phyloP scores from a whole-genome alignment of 2,329 filamentous ascomycete species.

The Calonectria pseudoturangicola region DNA sequence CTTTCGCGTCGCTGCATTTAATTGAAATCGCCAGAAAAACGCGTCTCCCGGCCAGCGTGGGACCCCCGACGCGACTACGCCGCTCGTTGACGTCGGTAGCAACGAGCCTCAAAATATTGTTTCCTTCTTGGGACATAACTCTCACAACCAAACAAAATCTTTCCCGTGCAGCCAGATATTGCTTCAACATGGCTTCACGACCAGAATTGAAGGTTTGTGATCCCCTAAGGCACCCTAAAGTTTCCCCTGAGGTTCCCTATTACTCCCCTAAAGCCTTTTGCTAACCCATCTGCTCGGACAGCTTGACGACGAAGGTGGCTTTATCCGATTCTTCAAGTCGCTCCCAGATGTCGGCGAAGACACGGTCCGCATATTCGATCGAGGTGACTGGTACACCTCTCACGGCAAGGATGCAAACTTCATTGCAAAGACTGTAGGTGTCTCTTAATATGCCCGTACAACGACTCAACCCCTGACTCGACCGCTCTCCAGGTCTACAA shows the following conservation, averaged over 20 bases:
- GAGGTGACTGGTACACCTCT: constrained; percentile 96
- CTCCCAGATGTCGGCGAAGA: constrained; percentile 82
- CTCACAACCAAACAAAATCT: constrained; percentile 26
- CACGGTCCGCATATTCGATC: constrained; percentile 93
- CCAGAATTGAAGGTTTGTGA: constrained; percentile 80
- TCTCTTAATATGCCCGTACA: no score
- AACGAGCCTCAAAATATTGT: constrained; percentile 24
- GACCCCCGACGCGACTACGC: constrained; percentile 49
- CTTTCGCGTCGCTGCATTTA: constrained; percentile 53
- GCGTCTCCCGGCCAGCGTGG: constrained; percentile 53
- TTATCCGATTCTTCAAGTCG: constrained; percentile 97
- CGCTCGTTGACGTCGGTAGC: constrained; percentile 40
- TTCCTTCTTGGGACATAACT: constrained; percentile 31
- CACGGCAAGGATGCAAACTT: constrained; percentile 90
- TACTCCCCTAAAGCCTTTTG: constrained; percentile 6
- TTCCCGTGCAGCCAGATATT: constrained; percentile 32
- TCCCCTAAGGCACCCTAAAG: background rate
- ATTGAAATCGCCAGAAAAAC: constrained; percentile 52
- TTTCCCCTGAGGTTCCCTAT: background rate
- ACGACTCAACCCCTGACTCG: background rate
- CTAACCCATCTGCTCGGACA: constrained; percentile 58
- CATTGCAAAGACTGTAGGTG: constrained; percentile 82
- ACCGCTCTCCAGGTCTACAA: constrained; percentile 86
- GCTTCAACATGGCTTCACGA: constrained; percentile 78
- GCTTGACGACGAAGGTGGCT: constrained; percentile 97